These are phyloP conservation scores for Pelargonium australe DNA, from an alignment of 441 rosid species.

Conservation along the genomic window DNA sequence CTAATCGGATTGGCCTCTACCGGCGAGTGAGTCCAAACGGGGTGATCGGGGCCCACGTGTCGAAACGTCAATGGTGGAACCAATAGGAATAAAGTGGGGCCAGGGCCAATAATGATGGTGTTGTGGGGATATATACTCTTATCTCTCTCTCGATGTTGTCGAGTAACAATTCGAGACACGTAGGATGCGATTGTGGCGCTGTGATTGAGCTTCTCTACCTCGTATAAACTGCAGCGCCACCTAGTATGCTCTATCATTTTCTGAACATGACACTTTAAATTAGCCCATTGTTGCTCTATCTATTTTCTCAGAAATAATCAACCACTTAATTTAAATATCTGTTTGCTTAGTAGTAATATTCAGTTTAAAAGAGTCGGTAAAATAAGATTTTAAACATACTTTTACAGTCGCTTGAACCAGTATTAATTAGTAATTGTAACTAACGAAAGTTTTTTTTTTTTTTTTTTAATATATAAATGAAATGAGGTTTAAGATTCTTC, in stretches of 20 bases:
- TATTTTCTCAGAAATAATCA: background rate
- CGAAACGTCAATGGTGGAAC: background rate
- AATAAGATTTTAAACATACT: no score
- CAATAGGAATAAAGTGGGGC: background rate
- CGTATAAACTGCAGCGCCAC: background rate
- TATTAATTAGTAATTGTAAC: no score
- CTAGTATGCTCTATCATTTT: background rate
- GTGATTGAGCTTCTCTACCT: background rate
- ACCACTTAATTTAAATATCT: no score
- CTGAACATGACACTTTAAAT: background rate
- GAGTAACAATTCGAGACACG: constrained; percentile 1
- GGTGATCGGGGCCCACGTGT: background rate
- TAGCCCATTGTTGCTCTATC: background rate
- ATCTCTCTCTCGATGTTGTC: background rate
- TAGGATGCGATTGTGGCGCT: background rate
- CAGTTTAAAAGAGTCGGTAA: no score
- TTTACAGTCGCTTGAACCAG: no score
- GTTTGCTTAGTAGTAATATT: no score
- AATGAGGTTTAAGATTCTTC: no score
- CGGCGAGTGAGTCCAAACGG: constrained; percentile 1
- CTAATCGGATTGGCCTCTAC: background rate
- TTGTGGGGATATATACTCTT: background rate
- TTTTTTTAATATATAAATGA: no score
- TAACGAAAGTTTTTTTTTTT: no score
- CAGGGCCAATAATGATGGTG: background rate